Evolutionary conservation across 2,329 filamentous ascomycete genomes (phyloP), one percentile per base, ranked within the genome.

Genomic region (Fusarium buharicum): DNA sequence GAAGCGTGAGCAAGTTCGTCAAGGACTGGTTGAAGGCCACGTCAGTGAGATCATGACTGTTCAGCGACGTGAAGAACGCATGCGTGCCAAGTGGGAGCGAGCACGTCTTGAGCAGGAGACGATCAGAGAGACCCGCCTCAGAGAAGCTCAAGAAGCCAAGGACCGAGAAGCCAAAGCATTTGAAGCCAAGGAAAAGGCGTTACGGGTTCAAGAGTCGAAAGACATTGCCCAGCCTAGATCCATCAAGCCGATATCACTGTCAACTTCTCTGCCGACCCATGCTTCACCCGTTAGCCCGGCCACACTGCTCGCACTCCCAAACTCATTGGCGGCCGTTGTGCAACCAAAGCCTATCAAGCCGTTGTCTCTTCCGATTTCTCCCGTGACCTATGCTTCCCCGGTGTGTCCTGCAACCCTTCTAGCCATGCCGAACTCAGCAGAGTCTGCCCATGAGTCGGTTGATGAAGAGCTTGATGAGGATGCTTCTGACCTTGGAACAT

Each of bases 91-190:
- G 77, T 88, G 95, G 79, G 93, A 98, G 74, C 85, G 95, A 68
- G 95, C 95, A n/a, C 88, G 90, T 63, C 86, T 89, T 49, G 93
- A 97, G 75, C 87, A 92, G 68, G 90, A 97, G 72, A 90, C 87
- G 11, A 91, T 98, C 63, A 88, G 93, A 63, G 84, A 88, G 71
- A 91, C 88, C 55, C 79, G 78, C 38, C 71, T 78, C 14, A 73
- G 78, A 46, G 84, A 86, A 67, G 80, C 81, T 0, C 59, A 64
- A 39, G 54, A 70, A 50, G 69, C 70, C 3, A 66, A 68, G 30
- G 64, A 62, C 9, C 59, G 55, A 17, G 55, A 59, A 16, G 50
- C 67, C 64, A 59, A 30, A 40, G 34, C 46, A n/a, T 40, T 48
- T 14, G 40, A 58, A 20, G 44, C 49, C 4, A 56, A 66, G 40